Evolutionary conservation across 306 rosid genomes (phyloP).

Genomic region (Nissolia schottii): DNA sequence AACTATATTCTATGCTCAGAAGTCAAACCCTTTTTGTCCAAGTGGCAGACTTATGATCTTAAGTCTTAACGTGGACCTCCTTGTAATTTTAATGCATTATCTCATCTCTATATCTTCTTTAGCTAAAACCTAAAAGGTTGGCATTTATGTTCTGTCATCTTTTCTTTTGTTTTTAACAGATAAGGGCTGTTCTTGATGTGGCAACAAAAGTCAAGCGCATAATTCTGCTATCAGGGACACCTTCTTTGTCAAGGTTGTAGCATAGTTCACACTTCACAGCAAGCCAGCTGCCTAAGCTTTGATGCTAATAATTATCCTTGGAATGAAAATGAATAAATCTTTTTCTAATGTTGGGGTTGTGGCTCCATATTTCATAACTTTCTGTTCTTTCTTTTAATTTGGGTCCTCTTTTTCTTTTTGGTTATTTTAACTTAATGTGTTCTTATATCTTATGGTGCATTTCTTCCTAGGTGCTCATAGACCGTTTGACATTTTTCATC

Average conservation of each 20-base stretch:
- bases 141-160: background rate
- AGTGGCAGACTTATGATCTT: constrained; percentile 16
- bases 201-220: constrained; percentile 70
- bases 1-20: background rate
- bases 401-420: background rate
- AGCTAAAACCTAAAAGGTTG: background rate
- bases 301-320: constrained; percentile 5
- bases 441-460: constrained; percentile 41
- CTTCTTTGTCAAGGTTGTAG: constrained; percentile 93
- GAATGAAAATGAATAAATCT: constrained; percentile 21
- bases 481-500: constrained; percentile 93
- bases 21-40: background rate
- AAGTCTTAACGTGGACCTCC: background rate
- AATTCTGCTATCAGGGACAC: constrained; percentile 91
- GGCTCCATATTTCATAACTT: background rate
- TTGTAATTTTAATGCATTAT: background rate
- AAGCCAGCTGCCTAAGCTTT: constrained; percentile 19
- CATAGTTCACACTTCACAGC: constrained; percentile 21
- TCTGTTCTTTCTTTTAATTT: constrained; percentile 11
- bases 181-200: constrained; percentile 75
- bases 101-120: background rate
- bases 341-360: constrained; percentile 8
- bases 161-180: constrained; percentile 46
- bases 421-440: constrained; percentile 14
- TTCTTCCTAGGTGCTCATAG: constrained; percentile 89